Conservation (phyloP, 2,329 filamentous ascomycete genomes). For the Periconia digitata region DNA sequence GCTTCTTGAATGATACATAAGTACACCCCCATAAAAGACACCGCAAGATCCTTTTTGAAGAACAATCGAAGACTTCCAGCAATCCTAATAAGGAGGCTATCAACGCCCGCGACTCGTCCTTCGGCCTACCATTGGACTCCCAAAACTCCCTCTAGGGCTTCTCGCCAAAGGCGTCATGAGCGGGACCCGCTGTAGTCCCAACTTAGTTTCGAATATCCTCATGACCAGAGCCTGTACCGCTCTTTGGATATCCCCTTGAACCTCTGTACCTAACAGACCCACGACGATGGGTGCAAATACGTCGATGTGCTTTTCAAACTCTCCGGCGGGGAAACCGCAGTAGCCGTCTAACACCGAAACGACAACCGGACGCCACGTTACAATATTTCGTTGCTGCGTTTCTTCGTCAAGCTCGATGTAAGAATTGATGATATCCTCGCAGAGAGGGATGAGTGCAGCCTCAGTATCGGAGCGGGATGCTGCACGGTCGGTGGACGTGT, state of each 20-base stretch:
- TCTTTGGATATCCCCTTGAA: conserved; percentile 75
- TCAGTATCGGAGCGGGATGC: conserved; percentile 82
- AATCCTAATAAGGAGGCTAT: background rate
- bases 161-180: conserved; percentile 25
- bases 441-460: conserved; percentile 87
- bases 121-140: conserved; percentile 18
- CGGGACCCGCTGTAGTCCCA: conserved; percentile 22
- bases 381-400: conserved; percentile 93
- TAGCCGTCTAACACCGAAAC: conserved; percentile 96
- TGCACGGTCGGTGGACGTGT: conserved; percentile 79
- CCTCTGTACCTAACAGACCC: conserved; percentile 78
- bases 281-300: conserved; percentile 86
- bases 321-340: conserved; percentile 74
- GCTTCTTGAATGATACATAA: too few species aligned
- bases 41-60: too few species aligned
- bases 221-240: conserved; percentile 77
- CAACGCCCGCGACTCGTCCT: conserved; percentile 6
- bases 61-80: background rate
- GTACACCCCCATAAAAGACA: too few species aligned
- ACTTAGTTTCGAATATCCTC: conserved; percentile 70
- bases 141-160: conserved; percentile 27
- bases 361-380: conserved; percentile 95
- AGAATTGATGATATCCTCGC: conserved; percentile 86
- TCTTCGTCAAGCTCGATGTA: conserved; percentile 91
- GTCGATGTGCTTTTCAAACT: conserved; percentile 77